Evolutionary conservation across 2,329 filamentous ascomycete genomes (phyloP), one percentile per base, ranked within the genome.

Genomic region (Xylaria polymorpha): DNA sequence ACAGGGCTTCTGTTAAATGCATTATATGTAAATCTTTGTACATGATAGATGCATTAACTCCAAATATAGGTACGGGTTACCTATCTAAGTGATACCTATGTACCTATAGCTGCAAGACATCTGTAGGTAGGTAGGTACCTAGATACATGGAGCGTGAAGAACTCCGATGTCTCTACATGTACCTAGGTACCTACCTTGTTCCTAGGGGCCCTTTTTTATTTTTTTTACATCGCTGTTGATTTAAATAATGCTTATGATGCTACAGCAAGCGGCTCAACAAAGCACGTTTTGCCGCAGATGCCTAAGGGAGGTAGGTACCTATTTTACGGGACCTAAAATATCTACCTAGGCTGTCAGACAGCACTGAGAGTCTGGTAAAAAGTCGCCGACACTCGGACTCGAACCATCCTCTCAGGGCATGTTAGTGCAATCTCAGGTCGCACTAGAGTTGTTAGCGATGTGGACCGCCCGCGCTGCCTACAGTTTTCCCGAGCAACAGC

Each of bases 361-460:
- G n/a, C n/a, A n/a, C n/a, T n/a, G 37, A 39, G 6, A 44, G 4
- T 9, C n/a, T n/a, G 12, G 10, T 22, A 64, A 71, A 68, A 71
- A 56, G 29, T 41, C 9, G 29, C 35, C 35, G 29, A 32, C 51
- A 37, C 37, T 53, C 44, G 67, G 64, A 60, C 67, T 71, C 69
- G 69, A 71, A 71, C 69, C 50, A 9, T 68, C 48, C 20, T 39
- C 56, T 61, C 39, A 32, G 44, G 29, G 12, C 51, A 20, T 37
- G 39, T 32, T 41, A 20, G 35, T 35, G 41, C 29, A 48, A n/a
- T 18, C 25, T n/a, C 12, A 18, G 20, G 3, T 44, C 61, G 25
- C 56, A 18, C 29, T 56, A 63, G 22, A 41, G 7, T 18, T 4
- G 29, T 44, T 61, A 39, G 48, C 44, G 46, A 44, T 56, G 55